phyloP scores from a whole-genome alignment of 208 protist species.

The Acanthamoeba royreba region DNA sequence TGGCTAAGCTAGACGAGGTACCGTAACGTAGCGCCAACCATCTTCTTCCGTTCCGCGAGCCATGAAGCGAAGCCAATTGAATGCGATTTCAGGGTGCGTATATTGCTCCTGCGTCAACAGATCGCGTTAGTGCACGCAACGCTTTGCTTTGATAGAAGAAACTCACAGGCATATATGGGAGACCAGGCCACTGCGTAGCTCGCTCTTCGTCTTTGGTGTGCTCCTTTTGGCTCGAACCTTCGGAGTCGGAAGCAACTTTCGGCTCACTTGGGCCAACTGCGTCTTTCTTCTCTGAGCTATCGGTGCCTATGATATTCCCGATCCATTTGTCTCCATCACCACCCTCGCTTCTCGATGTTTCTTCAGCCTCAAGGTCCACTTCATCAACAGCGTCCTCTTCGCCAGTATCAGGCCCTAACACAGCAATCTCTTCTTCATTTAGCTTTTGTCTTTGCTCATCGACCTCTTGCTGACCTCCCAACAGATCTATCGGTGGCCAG shows the following conservation, averaged over 20 bases:
- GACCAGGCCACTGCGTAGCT: no score
- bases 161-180: no score
- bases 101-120: background rate
- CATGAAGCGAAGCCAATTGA: background rate
- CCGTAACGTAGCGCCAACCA: background rate
- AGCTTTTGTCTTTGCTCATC: background rate
- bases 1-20: background rate
- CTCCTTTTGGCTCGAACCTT: no score
- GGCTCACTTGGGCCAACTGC: no score
- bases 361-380: background rate
- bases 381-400: background rate
- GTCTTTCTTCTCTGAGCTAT: no score
- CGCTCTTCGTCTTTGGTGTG: no score
- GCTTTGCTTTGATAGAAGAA: no score
- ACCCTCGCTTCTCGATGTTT: background rate
- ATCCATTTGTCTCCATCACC: background rate
- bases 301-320: background rate
- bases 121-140: no score
- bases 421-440: background rate
- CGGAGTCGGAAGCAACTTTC: no score
- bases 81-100: background rate
- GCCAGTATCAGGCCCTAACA: background rate
- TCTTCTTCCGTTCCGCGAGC: background rate
- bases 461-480: background rate
- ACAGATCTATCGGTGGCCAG: background rate